Evolutionary conservation across 1,284 basidiomycete species (phyloP).

Genomic region (Ustilago sp.): DNA sequence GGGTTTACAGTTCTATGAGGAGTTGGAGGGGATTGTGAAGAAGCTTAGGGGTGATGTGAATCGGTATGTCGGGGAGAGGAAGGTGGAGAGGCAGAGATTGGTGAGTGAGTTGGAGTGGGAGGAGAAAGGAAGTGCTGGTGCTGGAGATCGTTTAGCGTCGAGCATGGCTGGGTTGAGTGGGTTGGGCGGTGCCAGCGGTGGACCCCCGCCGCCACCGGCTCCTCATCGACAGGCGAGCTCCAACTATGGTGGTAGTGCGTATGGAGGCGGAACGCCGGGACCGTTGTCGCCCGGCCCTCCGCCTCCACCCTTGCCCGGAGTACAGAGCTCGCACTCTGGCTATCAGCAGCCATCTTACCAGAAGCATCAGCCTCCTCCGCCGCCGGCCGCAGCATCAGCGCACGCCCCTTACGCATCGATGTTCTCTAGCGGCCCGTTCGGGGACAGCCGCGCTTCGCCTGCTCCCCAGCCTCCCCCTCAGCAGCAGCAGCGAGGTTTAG

Average conservation of each 20-base stretch:
- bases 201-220: constrained; percentile 23
- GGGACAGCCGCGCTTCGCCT: constrained; percentile 29
- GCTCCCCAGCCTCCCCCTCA: constrained; percentile 15
- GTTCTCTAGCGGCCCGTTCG: constrained; percentile 44
- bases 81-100: constrained; percentile 79
- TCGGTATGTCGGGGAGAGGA: constrained; percentile 77
- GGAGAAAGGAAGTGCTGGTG: constrained; percentile 70
- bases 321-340: constrained; percentile 2
- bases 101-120: constrained; percentile 80
- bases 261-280: constrained; percentile 11
- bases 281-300: constrained; percentile 31
- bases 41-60: constrained; percentile 77
- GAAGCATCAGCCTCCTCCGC: constrained; percentile 7
- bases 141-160: constrained; percentile 11
- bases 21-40: constrained; percentile 78
- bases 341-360: constrained; percentile 14
- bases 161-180: constrained; percentile 36
- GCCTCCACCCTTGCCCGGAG: constrained; percentile 28
- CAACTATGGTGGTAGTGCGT: constrained; percentile 33
- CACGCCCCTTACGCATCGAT: constrained; percentile 38
- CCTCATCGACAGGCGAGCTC: constrained; percentile 45
- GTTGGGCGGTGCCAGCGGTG: constrained; percentile 6
- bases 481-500: constrained; percentile 11
- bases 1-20: constrained; percentile 87
- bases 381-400: constrained; percentile 5